Percentiles rank a stretch among this genome's conserved stretches.
These are phyloP conservation scores for Irpex sp. DNA, from an alignment of 1,284 basidiomycete genomes.

Conservation along the genomic window DNA sequence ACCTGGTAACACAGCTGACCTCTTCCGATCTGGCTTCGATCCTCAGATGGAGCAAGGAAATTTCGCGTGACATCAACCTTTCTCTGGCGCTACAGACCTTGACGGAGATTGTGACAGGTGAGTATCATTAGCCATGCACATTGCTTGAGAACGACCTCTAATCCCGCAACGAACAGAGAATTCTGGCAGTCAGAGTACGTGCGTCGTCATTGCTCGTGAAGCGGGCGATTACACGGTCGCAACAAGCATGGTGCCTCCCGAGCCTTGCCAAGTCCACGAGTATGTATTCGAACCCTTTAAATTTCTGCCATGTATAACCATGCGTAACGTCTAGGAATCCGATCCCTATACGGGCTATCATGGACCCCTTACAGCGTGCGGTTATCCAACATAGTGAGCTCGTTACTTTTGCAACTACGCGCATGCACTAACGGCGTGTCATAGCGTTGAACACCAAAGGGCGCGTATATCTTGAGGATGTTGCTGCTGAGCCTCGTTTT, in stretches of 20 bases:
- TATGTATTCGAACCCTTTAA: slow-evolving; percentile 32
- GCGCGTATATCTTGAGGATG: slow-evolving; percentile 66
- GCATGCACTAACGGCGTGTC: neutral
- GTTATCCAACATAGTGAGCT: slow-evolving; percentile 70
- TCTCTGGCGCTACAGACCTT: slow-evolving; percentile 65
- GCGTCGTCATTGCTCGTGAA: slow-evolving; percentile 73
- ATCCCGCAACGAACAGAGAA: slow-evolving; percentile 49
- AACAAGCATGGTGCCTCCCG: slow-evolving; percentile 68
- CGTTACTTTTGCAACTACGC: neutral
- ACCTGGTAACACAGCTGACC: slow-evolving; percentile 54
- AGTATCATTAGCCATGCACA: slow-evolving; percentile 12
- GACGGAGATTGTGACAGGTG: slow-evolving; percentile 76
- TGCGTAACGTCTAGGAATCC: slow-evolving; percentile 53
- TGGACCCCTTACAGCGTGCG: slow-evolving; percentile 69
- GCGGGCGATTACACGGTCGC: slow-evolving; percentile 76
- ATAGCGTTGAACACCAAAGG: slow-evolving; percentile 74
- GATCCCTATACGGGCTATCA: slow-evolving; percentile 62
- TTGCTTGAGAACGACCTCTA: neutral
- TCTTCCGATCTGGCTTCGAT: slow-evolving; percentile 71
- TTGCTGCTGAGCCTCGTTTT: slow-evolving; percentile 69
- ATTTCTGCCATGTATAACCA: neutral
- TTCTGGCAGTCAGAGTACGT: slow-evolving; percentile 72
- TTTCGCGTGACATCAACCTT: slow-evolving; percentile 78
- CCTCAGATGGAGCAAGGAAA: slow-evolving; percentile 77
- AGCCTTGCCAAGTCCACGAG: slow-evolving; percentile 76